These are phyloP conservation scores for Mrakia frigida DNA, from an alignment of 768 basidiomycete species.

Conservation along the genomic window DNA sequence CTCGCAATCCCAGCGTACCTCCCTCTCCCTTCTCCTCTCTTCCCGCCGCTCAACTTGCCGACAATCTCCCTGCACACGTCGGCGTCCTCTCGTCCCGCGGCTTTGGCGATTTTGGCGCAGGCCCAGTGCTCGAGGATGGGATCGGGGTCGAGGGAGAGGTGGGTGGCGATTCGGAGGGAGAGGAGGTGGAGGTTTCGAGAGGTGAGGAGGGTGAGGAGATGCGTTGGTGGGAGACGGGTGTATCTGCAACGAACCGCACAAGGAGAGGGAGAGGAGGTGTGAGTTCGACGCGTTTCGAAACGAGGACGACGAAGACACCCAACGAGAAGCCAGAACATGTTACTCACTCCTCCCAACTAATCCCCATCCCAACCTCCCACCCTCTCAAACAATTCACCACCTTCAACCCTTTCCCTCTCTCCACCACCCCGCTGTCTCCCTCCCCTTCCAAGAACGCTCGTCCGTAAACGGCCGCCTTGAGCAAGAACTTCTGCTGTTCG, in stretches of 20 bases:
- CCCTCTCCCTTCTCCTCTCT: conserved; percentile 49
- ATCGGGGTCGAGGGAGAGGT: conserved; percentile 75
- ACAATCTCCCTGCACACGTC: conserved; percentile 77
- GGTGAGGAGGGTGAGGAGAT: conserved; percentile 74
- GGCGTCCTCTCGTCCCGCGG: conserved; percentile 55
- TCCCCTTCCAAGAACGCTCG: conserved; percentile 81
- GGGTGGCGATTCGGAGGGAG: conserved; percentile 81
- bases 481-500: conserved; percentile 27
- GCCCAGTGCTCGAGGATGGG: conserved; percentile 94
- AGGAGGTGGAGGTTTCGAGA: conserved; percentile 84
- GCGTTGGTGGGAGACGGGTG: conserved; percentile 68
- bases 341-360: conserved; percentile 82
- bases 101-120: conserved; percentile 70
- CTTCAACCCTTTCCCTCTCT: conserved; percentile 86
- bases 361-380: conserved; percentile 86
- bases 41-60: conserved; percentile 59
- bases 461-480: conserved; percentile 92
- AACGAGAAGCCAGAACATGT: neutral
- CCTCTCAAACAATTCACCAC: conserved; percentile 88
- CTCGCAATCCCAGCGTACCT: conserved; percentile 93
- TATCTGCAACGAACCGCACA: conserved; percentile 54
- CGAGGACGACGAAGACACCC: neutral
- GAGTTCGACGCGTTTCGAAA: neutral
- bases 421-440: conserved; percentile 67
- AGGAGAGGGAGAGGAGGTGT: neutral